A percentile compares a stretch with the other conserved stretches of the same genome.
These are phyloP conservation scores for Pseudoscleropodium purum DNA, from an alignment of 225 moss, liverwort and hornwort genomes.

Conservation along the genomic window DNA sequence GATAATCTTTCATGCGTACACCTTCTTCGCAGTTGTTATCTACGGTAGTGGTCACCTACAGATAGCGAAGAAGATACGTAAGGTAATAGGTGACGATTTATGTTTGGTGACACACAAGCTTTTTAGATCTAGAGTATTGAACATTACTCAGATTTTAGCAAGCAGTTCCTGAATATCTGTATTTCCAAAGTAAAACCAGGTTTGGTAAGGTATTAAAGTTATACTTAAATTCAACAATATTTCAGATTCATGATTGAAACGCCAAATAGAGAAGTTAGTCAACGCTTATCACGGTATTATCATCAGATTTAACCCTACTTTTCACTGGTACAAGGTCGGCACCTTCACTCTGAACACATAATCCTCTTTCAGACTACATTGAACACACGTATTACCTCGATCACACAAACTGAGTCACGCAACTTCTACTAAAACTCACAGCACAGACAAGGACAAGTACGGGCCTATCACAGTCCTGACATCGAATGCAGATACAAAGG, in stretches of 20 bases:
- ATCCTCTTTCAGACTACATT: background rate
- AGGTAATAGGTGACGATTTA: background rate
- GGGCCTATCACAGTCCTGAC: background rate
- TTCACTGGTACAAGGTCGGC: background rate
- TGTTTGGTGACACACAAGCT: background rate
- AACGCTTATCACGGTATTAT: background rate
- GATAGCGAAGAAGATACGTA: background rate
- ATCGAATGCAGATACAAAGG: background rate
- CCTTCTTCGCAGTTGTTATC: constrained; percentile 21
- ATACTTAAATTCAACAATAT: background rate
- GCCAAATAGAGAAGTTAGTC: background rate
- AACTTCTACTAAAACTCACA: background rate
- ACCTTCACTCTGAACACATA: background rate
- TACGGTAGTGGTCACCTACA: constrained; percentile 25
- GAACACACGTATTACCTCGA: background rate
- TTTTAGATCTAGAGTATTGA: background rate
- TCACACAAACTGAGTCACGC: background rate
- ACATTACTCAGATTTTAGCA: background rate
- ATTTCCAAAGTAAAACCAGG: background rate
- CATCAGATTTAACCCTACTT: background rate
- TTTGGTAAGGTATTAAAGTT: background rate
- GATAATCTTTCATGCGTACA: constrained; percentile 20
- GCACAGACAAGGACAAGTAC: background rate
- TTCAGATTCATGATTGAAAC: background rate
- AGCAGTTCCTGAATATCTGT: background rate